Evolutionary conservation across 2,329 filamentous ascomycete species (phyloP).

Genomic region (Calonectria ilicicola): DNA sequence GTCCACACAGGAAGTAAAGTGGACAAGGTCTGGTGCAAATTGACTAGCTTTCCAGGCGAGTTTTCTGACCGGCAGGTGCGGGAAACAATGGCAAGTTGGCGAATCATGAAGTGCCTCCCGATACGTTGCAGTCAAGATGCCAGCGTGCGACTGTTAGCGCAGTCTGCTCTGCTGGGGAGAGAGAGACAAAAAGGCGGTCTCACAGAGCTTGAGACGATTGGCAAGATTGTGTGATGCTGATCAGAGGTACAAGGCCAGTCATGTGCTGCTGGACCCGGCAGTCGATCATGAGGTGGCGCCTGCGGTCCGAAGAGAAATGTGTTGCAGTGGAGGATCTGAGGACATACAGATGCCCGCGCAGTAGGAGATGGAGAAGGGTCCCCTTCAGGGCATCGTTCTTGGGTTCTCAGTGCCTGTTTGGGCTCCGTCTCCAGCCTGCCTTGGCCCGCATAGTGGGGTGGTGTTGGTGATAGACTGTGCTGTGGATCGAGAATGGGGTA

Average conservation of each 20-base stretch:
- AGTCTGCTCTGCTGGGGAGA: neutral
- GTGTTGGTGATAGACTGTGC: constrained; percentile 12
- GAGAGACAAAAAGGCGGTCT: constrained; percentile 13
- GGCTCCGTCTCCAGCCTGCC: neutral
- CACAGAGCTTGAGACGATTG: neutral
- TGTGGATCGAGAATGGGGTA: constrained; percentile 2
- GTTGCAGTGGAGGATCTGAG: neutral
- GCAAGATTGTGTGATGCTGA: neutral
- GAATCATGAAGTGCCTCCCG: constrained; percentile 1
- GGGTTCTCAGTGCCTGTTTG: neutral
- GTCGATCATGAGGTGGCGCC: constrained; percentile 13
- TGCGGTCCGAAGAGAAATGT: neutral
- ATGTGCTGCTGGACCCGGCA: neutral
- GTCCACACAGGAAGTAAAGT: neutral
- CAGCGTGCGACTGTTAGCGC: neutral
- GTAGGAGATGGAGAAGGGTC: neutral
- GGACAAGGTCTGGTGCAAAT: neutral
- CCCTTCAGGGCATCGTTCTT: neutral
- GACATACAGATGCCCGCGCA: neutral
- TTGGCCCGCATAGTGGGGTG: constrained; percentile 18
- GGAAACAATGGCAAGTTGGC: neutral
- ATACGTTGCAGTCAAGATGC: neutral
- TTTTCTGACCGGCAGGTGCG: constrained; percentile 10
- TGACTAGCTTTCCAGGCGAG: neutral
- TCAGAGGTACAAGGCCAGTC: neutral